Conservation (phyloP, 352 stramenopile genomes). For the Globisporangium paroecandrum region DNA sequence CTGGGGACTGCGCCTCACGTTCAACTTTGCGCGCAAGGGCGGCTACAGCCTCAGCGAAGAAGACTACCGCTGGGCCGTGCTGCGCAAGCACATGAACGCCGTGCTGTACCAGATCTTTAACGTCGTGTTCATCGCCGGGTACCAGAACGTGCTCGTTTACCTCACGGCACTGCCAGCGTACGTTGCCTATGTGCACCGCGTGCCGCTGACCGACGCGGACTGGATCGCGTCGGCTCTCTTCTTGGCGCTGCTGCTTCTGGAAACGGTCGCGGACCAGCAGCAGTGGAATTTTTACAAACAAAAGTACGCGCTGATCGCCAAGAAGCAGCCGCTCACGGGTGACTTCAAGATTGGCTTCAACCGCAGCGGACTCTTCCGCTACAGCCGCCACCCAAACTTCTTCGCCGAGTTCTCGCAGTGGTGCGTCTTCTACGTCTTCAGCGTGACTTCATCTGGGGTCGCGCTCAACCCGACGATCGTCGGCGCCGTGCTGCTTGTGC, state of each 20-base stretch:
- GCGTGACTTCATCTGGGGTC: constrained; percentile 48
- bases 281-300: constrained; percentile 89
- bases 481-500: constrained; percentile 74
- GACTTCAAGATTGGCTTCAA: constrained; percentile 79
- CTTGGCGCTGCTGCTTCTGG: constrained; percentile 63
- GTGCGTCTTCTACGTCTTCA: constrained; percentile 91
- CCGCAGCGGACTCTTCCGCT: constrained; percentile 86
- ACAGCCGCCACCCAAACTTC: constrained; percentile 94
- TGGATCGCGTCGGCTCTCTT: constrained; percentile 59
- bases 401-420: constrained; percentile 88
- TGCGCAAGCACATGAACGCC: constrained; percentile 78
- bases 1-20: constrained; percentile 86
- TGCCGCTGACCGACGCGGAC: constrained; percentile 67
- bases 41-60: constrained; percentile 88
- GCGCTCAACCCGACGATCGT: constrained; percentile 71
- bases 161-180: constrained; percentile 77
- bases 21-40: constrained; percentile 91
- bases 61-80: constrained; percentile 90
- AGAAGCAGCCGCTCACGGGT: constrained; percentile 54
- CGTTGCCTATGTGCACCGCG: constrained; percentile 46
- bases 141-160: constrained; percentile 87
- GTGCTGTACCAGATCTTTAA: constrained; percentile 90
- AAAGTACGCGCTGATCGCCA: constrained; percentile 69
- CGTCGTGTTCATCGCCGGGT: constrained; percentile 87
- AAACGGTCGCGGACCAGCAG: constrained; percentile 90